Base-by-base conservation (phyloP, 2,329 filamentous ascomycete species). In the Apiospora kogelbergensis region DNA sequence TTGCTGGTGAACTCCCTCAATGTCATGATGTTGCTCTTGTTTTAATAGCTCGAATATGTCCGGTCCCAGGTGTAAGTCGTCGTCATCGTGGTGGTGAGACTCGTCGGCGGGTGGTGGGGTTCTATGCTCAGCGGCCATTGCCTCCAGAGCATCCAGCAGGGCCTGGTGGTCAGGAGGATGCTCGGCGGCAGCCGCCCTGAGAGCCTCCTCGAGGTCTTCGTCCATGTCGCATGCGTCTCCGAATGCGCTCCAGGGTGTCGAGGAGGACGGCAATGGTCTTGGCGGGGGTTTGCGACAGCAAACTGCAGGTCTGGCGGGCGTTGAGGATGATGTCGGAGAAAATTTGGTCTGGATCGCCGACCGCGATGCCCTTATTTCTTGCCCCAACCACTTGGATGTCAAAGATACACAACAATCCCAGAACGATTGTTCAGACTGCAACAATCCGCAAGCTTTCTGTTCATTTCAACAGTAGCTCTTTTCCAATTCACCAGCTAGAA, bases 311-410 rank as follows among this genome's bases (percentile, higher is more conserved):
- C 63, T 68, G 63, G 41, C 46, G 37, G 65, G 37, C 30, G 17
- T 46, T 30, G 63, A 65, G 44, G 65, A 68, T 66, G 67, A 68
- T 26, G 67, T 68, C 68, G 66, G 66, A 66, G 65, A 70, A 71
- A 71, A 68, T 70, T 71, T 71, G 67, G 68, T 37, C 44, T 60
- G 57, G 10, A 65, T 40, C 68, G 65, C 70, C 70, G 70, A 69
- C 66, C 68, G 63, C 67, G 68, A 71, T 71, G 68, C 70, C 70
- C 70, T 71, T 68, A 70, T 70, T 68, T 70, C 68, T 67, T 70
- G 70, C 70, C 70, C 70, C 67, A 66, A 68, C 60, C 63, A 60
- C 63, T 65, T 57, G 48, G 33, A 65, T 65, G 45, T 30, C 67
- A 37, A 24, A 46, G 63, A 65, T 65, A 68, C 60, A 68, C 68